phyloP scores from a whole-genome alignment of 2,329 filamentous ascomycete species.

The Knoxdaviesia proteae region DNA sequence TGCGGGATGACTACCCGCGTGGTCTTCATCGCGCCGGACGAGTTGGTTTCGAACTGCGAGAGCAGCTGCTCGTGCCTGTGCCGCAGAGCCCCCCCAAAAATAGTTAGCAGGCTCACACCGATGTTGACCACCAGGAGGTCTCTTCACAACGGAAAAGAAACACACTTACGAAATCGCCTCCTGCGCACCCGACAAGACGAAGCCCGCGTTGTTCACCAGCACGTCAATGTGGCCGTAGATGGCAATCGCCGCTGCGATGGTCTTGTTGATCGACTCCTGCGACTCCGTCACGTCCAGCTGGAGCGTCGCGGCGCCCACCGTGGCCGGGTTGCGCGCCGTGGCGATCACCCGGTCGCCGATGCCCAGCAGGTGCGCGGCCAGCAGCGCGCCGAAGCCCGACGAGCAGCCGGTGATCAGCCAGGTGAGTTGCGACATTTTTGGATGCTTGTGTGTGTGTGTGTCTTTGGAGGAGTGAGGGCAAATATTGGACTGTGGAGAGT shows the following conservation, averaged over 20 bases:
- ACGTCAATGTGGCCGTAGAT: conserved; percentile 20
- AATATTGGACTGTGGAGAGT: too few species aligned
- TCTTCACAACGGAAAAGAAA: neutral
- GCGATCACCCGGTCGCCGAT: conserved; percentile 26
- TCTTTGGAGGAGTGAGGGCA: too few species aligned
- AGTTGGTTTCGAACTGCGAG: conserved; percentile 23
- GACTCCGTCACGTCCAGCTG: conserved; percentile 19
- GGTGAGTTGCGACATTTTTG: conserved; percentile 8
- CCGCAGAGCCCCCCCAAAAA: too few species aligned
- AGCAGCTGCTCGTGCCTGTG: conserved; percentile 17
- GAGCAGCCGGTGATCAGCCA: conserved; percentile 28
- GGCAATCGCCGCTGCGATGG: conserved; percentile 15
- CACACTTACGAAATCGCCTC: conserved; percentile 13
- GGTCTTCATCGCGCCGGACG: conserved; percentile 26
- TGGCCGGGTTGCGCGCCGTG: conserved; percentile 18
- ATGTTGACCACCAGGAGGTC: too few species aligned
- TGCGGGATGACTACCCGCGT: conserved; percentile 24
- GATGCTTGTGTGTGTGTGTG: too few species aligned
- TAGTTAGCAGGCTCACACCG: too few species aligned
- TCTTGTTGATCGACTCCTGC: conserved; percentile 12
- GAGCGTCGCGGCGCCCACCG: conserved; percentile 13
- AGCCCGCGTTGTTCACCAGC: conserved; percentile 25
- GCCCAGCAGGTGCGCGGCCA: conserved; percentile 19
- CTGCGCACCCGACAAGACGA: conserved; percentile 19
- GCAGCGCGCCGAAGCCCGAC: conserved; percentile 22